Evolutionary conservation across 331 rosid species (phyloP), one percentile per base, ranked within the genome.

Genomic region (Quercus lobata): DNA sequence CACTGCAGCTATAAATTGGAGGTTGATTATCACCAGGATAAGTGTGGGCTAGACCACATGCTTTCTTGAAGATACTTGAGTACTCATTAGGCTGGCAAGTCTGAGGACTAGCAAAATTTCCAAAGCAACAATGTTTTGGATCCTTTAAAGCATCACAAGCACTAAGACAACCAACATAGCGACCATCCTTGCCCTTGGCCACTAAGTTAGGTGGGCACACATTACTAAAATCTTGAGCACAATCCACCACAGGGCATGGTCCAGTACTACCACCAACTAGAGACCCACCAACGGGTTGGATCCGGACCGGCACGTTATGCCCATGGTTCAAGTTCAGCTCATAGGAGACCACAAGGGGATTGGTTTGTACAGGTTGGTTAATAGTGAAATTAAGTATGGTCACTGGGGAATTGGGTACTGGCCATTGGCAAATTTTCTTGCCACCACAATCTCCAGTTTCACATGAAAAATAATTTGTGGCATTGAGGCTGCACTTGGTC

Each of bases 371-470:
- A 8, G 46, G 46, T 8, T 41, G 46, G 34, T 73, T 75, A 22
- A 88, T 34, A 3, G 8, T 27, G 5, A 88, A 79, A 22, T 78
- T 81, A 32, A 86, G 69, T 2, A 79, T 76, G 1, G 91, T 85
- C 22, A 46, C 29, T 2, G 82, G 57, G 8, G 56, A 69, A 0
- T 69, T 69, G 46, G 46, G 46, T 41, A 41, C 12, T 41, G 46
- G 46, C 46, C 46, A 41, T 41, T 41, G 46, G 41, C 89, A 88
- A 0, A 16, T 4, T 14, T 1, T 0, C 1, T 4, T 69, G 8
- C 89, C 86, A 0, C 86, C 76, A 11, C 89, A 85, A 18, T 88
- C 89, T 21, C 84, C 89, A 8, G 85, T 85, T 58, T 81, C 82
- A 15, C 91, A 88, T 9, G 89, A 79, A 65, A 88, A 88, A 21